phyloP scores from a whole-genome alignment of 371 early-diverging fungal genomes.

The Polyrhizophydium stewartii region DNA sequence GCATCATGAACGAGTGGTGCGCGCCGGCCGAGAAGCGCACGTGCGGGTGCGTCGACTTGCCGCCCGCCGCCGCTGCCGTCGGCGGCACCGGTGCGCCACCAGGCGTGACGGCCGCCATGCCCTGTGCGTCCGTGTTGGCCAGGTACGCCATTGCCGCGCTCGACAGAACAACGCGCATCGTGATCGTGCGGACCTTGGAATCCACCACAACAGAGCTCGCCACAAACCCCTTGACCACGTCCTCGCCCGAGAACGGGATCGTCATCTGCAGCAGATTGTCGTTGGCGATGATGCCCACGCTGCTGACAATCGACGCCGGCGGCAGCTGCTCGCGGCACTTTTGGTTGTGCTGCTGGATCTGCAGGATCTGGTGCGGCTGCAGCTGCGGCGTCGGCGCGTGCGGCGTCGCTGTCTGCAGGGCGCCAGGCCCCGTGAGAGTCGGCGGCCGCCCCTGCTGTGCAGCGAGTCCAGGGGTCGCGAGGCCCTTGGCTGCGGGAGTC shows the following conservation, averaged over 20 bases:
- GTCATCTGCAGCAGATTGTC: slow-evolving; percentile 17
- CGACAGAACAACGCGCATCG: slow-evolving; percentile 21
- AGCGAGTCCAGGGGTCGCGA: too few species aligned
- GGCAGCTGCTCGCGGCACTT: too few species aligned
- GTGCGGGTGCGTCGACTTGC: slow-evolving; percentile 8
- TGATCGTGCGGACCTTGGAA: slow-evolving; percentile 10
- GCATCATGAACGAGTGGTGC: not conserved
- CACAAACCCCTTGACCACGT: not conserved
- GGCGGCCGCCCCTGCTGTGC: too few species aligned
- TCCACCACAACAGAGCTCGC: slow-evolving; percentile 2
- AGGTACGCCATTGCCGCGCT: too few species aligned
- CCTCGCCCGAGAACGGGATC: slow-evolving; percentile 12
- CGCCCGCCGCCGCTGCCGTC: not conserved
- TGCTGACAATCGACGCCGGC: too few species aligned
- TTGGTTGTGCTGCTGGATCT: not conserved
- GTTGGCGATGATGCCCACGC: slow-evolving; percentile 20
- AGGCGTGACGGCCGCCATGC: too few species aligned
- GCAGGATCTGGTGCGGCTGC: not conserved
- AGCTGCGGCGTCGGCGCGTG: not conserved
- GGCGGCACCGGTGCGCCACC: too few species aligned
- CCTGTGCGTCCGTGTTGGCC: too few species aligned
- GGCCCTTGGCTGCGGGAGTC: not conserved
- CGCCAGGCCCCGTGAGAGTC: not conserved
- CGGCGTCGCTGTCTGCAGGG: not conserved
- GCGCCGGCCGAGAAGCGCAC: not conserved